Evolutionary conservation across 331 rosid genomes (phyloP).

Genomic region (Dryas integrifolia): DNA sequence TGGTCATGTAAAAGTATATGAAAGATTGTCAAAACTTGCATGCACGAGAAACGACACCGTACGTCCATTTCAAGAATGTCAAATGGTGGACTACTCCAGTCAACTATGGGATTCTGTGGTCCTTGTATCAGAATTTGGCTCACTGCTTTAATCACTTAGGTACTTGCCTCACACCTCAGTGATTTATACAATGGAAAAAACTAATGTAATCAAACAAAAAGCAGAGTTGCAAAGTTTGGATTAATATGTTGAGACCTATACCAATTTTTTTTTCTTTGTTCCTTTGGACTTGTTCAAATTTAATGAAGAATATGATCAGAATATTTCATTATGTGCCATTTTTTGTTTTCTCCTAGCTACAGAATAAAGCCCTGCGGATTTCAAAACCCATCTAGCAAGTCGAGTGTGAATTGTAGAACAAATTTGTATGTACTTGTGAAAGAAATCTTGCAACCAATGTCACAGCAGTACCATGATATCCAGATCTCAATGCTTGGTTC

Average conservation of each 20-base stretch:
- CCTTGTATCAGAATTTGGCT: background rate
- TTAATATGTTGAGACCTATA: background rate
- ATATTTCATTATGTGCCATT: constrained; percentile 8
- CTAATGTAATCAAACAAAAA: background rate
- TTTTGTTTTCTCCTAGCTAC: constrained; percentile 5
- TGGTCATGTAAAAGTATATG: too few relatives aligned
- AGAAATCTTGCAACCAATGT: background rate
- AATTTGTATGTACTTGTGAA: constrained; percentile 13
- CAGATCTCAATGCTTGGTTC: constrained; percentile 17
- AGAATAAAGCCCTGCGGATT: background rate
- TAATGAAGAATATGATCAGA: constrained; percentile 11
- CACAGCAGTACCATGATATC: constrained; percentile 6
- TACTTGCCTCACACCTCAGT: background rate
- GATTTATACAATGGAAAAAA: background rate
- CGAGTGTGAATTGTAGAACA: background rate
- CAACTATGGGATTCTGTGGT: constrained; percentile 3
- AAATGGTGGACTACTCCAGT: constrained; percentile 8
- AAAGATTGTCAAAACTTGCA: background rate
- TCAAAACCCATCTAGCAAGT: background rate
- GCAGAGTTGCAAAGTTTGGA: background rate
- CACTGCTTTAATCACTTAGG: background rate
- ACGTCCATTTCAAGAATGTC: constrained; percentile 26
- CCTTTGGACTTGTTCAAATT: background rate
- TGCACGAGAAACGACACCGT: constrained; percentile 6
- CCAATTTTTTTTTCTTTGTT: background rate